phyloP scores from a whole-genome alignment of 2,329 filamentous ascomycete genomes.

The Talaromyces pinophilus region DNA sequence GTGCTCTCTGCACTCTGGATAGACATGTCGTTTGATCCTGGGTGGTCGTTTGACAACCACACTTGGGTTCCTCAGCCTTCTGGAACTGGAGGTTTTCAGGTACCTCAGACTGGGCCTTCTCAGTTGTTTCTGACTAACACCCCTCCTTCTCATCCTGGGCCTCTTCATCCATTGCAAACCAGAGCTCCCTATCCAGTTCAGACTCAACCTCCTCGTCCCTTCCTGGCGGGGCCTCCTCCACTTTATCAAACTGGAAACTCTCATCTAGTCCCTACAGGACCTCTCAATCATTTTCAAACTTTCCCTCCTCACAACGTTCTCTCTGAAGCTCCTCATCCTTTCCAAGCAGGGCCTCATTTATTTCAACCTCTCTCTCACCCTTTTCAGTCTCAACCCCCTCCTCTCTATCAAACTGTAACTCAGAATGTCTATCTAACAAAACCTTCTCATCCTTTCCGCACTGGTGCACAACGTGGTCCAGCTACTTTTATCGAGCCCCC shows the following conservation, averaged over 20 bases:
- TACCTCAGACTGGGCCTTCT: not conserved
- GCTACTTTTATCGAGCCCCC: not conserved
- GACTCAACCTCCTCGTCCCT: not conserved
- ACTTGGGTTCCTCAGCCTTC: not conserved
- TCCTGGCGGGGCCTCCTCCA: not conserved
- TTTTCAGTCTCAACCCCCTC: not conserved
- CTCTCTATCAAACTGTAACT: not conserved
- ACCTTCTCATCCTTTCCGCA: not conserved
- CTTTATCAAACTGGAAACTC: not conserved
- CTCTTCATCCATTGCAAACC: not conserved
- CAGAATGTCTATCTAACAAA: not conserved
- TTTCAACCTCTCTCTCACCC: not conserved
- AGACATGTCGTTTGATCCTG: conserved; percentile 4
- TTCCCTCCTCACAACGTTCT: not conserved
- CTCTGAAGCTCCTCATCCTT: not conserved
- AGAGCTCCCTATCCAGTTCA: not conserved
- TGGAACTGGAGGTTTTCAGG: not conserved
- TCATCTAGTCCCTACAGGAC: not conserved
- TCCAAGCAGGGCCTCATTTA: not conserved
- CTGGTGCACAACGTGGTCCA: not conserved
- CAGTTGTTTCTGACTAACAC: not conserved
- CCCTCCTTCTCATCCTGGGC: not conserved
- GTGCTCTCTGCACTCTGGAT: not conserved
- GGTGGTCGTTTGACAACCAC: not conserved
- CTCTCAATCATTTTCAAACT: not conserved